phyloP scores from a whole-genome alignment of 2,329 filamentous ascomycete genomes.

The Colletotrichum shisoi region DNA sequence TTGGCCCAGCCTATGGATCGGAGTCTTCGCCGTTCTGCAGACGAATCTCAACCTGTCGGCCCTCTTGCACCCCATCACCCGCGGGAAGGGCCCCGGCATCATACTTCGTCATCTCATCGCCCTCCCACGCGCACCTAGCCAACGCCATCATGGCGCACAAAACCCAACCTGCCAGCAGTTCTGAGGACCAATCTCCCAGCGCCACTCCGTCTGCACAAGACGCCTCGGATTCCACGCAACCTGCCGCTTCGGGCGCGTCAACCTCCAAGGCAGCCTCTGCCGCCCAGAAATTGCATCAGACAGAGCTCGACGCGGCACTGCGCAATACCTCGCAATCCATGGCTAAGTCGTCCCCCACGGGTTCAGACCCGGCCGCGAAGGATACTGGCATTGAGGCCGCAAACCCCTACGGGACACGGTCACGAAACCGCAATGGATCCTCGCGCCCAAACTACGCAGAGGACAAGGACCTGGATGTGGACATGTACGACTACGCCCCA shows the following conservation, averaged over 20 bases:
- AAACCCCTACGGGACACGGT: slow-evolving; percentile 88
- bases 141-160: slow-evolving; percentile 39
- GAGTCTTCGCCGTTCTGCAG: slow-evolving; percentile 29
- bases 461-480: slow-evolving; percentile 87
- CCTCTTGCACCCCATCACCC: slow-evolving; percentile 36
- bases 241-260: slow-evolving; percentile 22
- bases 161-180: slow-evolving; percentile 34
- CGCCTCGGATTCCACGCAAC: slow-evolving; percentile 38
- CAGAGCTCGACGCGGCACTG: slow-evolving; percentile 47
- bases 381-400: slow-evolving; percentile 61
- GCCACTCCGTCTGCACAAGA: slow-evolving; percentile 38
- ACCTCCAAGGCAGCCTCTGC: slow-evolving; percentile 34
- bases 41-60: slow-evolving; percentile 34
- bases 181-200: slow-evolving; percentile 39
- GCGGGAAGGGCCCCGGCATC: slow-evolving; percentile 38
- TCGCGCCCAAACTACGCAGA: slow-evolving; percentile 94
- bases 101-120: slow-evolving; percentile 13
- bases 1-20: slow-evolving; percentile 31
- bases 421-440: slow-evolving; percentile 82
- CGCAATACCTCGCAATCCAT: slow-evolving; percentile 54
- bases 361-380: slow-evolving; percentile 58
- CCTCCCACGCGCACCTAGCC: slow-evolving; percentile 31
- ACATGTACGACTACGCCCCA: slow-evolving; percentile 74
- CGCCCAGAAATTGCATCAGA: slow-evolving; percentile 45
- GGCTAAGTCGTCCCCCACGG: slow-evolving; percentile 57